Conservation (phyloP, 306 rosid genomes). For the Citrullus mucosospermus region DNA sequence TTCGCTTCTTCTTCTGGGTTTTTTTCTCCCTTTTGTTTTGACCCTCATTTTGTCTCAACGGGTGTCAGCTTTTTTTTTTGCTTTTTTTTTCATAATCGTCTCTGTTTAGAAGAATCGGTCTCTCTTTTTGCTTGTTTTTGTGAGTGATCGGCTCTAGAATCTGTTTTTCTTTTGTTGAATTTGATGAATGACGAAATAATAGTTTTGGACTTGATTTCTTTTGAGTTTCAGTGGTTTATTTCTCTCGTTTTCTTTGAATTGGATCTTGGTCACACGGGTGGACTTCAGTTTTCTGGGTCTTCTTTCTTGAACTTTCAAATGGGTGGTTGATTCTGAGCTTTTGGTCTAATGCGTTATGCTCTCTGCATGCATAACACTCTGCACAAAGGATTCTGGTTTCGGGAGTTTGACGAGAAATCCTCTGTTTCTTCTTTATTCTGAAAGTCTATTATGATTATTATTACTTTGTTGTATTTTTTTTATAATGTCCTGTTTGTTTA, state of each 20-base stretch:
- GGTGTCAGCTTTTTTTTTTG: background rate
- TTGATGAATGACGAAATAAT: background rate
- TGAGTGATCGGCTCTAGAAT: background rate
- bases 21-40: background rate
- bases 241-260: background rate
- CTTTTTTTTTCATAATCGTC: background rate
- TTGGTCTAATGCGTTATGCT: background rate
- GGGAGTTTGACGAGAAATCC: background rate
- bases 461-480: too few species aligned
- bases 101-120: background rate
- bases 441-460: background rate
- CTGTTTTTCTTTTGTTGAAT: background rate
- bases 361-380: background rate
- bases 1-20: constrained; percentile 2
- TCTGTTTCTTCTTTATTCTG: background rate
- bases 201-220: background rate
- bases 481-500: background rate
- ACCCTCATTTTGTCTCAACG: background rate
- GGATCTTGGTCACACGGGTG: background rate
- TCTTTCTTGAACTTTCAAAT: background rate
- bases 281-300: background rate
- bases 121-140: background rate
- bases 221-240: background rate
- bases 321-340: background rate
- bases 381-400: background rate